Percentiles rank a stretch among this genome's conserved stretches.
phyloP scores from a whole-genome alignment of 148 eudicot genomes.

The Bassia scoparia region DNA sequence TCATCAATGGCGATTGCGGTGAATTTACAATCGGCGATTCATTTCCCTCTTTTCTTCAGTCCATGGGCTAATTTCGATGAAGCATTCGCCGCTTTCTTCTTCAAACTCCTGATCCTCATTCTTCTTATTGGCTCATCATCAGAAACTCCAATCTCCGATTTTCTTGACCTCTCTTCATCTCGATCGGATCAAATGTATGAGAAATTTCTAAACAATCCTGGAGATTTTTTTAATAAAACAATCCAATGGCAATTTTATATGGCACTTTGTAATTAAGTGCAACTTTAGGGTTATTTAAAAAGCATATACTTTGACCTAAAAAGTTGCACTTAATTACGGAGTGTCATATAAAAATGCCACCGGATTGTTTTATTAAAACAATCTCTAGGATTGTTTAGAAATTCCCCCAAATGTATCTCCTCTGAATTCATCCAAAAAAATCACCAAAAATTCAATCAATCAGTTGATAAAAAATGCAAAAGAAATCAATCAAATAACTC shows the following conservation, averaged over 20 bases:
- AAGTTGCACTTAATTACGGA: no score
- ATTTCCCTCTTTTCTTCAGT: slow-evolving; percentile 53
- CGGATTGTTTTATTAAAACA: no score
- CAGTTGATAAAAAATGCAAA: not conserved
- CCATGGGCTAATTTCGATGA: slow-evolving; percentile 57
- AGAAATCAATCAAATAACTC: not conserved
- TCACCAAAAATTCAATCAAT: not conserved
- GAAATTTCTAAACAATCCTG: no score
- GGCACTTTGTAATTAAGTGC: no score
- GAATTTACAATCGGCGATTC: slow-evolving; percentile 59
- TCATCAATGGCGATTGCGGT: slow-evolving; percentile 64
- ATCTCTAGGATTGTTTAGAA: no score
- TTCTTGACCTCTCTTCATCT: slow-evolving; percentile 58
- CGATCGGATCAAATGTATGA: slow-evolving; percentile 27
- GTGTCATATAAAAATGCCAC: no score
- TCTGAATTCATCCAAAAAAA: slow-evolving; percentile 25
- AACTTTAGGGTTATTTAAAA: no score
- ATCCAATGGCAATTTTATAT: no score
- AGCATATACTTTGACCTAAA: no score
- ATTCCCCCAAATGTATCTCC: no score
- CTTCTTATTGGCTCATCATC: slow-evolving; percentile 69
- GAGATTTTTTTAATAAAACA: no score
- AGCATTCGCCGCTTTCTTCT: slow-evolving; percentile 71
- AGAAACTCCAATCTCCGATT: slow-evolving; percentile 55
- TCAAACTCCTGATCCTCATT: slow-evolving; percentile 64